Percentiles rank a stretch among this genome's conserved stretches.
These are phyloP conservation scores for Curvularia spicifera DNA, from an alignment of 2,329 filamentous ascomycete species.

Conservation along the genomic window DNA sequence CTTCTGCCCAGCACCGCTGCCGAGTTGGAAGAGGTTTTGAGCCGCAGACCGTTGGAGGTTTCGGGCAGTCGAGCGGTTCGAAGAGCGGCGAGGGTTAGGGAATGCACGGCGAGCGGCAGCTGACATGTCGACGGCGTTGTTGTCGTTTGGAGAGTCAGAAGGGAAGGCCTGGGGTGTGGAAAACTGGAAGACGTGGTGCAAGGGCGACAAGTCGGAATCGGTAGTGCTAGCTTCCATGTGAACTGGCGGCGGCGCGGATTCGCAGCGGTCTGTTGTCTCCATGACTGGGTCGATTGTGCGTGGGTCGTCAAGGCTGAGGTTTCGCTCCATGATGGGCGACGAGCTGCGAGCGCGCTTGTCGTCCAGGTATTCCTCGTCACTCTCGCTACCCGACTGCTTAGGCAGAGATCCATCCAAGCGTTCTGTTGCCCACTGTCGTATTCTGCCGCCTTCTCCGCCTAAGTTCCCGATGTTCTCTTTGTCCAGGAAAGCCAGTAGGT, in stretches of 20 bases:
- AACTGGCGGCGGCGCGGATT: conserved; percentile 50
- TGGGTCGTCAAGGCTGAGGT: conserved; percentile 54
- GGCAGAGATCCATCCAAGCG: conserved; percentile 68
- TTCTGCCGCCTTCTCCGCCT: conserved; percentile 76
- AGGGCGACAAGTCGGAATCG: conserved; percentile 37
- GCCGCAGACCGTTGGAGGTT: conserved; percentile 42
- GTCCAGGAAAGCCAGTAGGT: conserved; percentile 85
- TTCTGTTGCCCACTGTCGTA: conserved; percentile 73
- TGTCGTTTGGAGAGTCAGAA: conserved; percentile 48
- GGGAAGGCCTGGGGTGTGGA: conserved; percentile 68
- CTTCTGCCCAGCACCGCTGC: conserved; percentile 72
- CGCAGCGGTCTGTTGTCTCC: conserved; percentile 31
- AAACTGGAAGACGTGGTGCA: conserved; percentile 67
- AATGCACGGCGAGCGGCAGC: conserved; percentile 44
- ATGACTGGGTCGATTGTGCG: conserved; percentile 27
- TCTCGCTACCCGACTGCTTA: conserved; percentile 63
- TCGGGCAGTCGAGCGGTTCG: conserved; percentile 46
- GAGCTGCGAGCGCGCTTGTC: conserved; percentile 65
- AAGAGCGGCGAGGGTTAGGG: conserved; percentile 40
- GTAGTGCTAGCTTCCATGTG: conserved; percentile 44
- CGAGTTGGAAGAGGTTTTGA: conserved; percentile 56
- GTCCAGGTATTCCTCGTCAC: conserved; percentile 70
- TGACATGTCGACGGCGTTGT: conserved; percentile 30
- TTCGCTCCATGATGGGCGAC: conserved; percentile 64
- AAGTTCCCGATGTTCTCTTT: conserved; percentile 77